Evolutionary conservation across 139 green algal species (phyloP).

Genomic region (Ettlia oleoabundans): DNA sequence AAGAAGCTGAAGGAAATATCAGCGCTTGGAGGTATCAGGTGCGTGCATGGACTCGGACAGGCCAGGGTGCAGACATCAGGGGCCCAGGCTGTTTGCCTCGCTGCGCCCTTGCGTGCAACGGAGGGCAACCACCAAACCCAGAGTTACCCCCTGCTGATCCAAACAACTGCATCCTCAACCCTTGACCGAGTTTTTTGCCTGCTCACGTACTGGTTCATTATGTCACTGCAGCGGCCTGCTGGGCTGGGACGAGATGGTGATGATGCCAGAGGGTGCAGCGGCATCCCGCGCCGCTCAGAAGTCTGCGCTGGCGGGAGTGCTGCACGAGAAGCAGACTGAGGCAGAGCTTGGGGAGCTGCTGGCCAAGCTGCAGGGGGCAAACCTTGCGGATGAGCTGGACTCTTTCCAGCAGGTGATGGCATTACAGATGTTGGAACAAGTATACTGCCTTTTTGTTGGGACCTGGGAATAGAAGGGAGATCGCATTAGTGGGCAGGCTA

Average conservation of each 20-base stretch:
- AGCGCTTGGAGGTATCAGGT: constrained; percentile 65
- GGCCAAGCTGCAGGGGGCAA: constrained; percentile 41
- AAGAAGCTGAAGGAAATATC: constrained; percentile 76
- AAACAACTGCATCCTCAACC: no score
- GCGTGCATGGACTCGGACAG: no score
- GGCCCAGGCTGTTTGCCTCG: no score
- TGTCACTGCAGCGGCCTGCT: constrained; percentile 12
- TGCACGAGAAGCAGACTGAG: constrained; percentile 77
- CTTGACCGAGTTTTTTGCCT: neutral
- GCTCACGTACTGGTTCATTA: neutral
- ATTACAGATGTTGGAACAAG: no score
- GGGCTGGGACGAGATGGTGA: constrained; percentile 60
- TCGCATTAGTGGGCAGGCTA: no score
- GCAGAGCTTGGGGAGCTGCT: constrained; percentile 65
- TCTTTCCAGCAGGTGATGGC: constrained; percentile 1
- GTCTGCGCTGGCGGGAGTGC: constrained; percentile 77
- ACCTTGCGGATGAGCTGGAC: constrained; percentile 17
- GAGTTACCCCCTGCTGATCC: no score
- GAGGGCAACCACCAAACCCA: no score
- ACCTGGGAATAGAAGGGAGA: no score
- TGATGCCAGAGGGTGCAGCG: constrained; percentile 74
- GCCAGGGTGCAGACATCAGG: no score
- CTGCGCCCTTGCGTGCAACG: no score
- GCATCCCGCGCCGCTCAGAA: constrained; percentile 72
- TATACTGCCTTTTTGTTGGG: no score